phyloP scores from a whole-genome alignment of 148 eudicot genomes.

The Persicaria tinctoria region DNA sequence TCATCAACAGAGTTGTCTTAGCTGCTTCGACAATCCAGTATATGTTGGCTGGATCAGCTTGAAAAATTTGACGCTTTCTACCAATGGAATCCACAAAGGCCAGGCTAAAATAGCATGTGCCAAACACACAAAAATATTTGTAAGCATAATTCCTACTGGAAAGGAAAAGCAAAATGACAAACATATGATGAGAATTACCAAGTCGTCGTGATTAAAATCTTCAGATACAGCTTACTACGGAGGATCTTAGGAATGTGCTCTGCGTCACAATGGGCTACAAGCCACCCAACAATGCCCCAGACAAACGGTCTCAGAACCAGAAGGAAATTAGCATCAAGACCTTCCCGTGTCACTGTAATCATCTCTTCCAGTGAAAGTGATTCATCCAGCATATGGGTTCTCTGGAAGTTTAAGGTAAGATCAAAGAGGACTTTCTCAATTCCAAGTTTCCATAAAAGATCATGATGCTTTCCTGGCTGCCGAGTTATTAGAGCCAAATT shows the following conservation, averaged over 20 bases:
- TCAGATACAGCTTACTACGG: constrained; percentile 28
- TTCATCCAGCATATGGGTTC: constrained; percentile 20
- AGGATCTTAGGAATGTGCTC: constrained; percentile 33
- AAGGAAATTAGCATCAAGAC: constrained; percentile 30
- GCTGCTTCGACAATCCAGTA: constrained; percentile 43
- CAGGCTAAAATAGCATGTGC: constrained; percentile 32
- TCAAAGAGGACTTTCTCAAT: constrained; percentile 45
- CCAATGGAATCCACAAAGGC: constrained; percentile 52
- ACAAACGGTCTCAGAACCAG: constrained; percentile 43
- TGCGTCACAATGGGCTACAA: constrained; percentile 55
- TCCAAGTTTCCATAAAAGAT: constrained; percentile 57
- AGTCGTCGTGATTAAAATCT: constrained; percentile 50
- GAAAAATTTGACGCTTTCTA: constrained; percentile 39
- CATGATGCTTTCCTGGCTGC: constrained; percentile 77
- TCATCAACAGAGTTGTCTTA: constrained; percentile 72
- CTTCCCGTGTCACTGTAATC: constrained; percentile 33
- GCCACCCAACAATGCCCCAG: constrained; percentile 81
- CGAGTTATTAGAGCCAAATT: constrained; percentile 51
- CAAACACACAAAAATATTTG: neutral
- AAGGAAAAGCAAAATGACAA: constrained; percentile 9
- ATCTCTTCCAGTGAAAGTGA: constrained; percentile 39
- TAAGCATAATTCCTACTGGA: neutral
- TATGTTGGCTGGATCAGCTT: constrained; percentile 23
- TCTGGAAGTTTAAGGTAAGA: constrained; percentile 36
- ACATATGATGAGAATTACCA: constrained; percentile 41